Evolutionary conservation across 2,329 filamentous ascomycete species (phyloP).

Genomic region (Seiridium cupressi): DNA sequence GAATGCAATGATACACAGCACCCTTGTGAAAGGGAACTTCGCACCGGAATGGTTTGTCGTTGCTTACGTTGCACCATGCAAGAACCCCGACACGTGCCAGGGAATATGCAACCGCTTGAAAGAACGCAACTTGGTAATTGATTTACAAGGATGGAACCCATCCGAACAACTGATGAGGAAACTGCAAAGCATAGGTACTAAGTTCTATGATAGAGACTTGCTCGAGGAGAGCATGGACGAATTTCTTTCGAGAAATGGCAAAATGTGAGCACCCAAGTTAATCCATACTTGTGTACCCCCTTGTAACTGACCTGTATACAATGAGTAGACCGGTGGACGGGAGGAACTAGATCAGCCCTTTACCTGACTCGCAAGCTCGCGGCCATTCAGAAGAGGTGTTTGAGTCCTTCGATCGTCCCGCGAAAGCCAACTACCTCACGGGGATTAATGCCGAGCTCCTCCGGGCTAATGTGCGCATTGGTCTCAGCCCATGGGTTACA

Average conservation of each 20-base stretch:
- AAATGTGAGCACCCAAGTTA: background rate
- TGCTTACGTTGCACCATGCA: background rate
- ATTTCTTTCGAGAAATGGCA: background rate
- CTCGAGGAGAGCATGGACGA: background rate
- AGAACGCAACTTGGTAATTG: background rate
- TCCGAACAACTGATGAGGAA: background rate
- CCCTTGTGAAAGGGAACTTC: background rate
- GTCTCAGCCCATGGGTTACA: slow-evolving; percentile 19
- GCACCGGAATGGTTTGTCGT: background rate
- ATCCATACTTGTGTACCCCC: background rate
- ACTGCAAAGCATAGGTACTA: background rate
- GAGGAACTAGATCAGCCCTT: too few species aligned
- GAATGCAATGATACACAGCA: background rate
- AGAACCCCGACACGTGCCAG: background rate
- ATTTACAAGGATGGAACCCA: background rate
- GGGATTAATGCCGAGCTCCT: slow-evolving; percentile 16
- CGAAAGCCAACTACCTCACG: slow-evolving; percentile 19
- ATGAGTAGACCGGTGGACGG: too few species aligned
- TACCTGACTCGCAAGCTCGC: background rate
- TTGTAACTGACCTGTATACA: too few species aligned
- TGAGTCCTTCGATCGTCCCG: slow-evolving; percentile 14
- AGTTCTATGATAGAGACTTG: background rate
- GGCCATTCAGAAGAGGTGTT: slow-evolving; percentile 10
- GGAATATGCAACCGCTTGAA: background rate
- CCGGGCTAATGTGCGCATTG: slow-evolving; percentile 12